Conservation (phyloP, 495 filamentous ascomycete genomes). For the Penicillium turbatum region DNA sequence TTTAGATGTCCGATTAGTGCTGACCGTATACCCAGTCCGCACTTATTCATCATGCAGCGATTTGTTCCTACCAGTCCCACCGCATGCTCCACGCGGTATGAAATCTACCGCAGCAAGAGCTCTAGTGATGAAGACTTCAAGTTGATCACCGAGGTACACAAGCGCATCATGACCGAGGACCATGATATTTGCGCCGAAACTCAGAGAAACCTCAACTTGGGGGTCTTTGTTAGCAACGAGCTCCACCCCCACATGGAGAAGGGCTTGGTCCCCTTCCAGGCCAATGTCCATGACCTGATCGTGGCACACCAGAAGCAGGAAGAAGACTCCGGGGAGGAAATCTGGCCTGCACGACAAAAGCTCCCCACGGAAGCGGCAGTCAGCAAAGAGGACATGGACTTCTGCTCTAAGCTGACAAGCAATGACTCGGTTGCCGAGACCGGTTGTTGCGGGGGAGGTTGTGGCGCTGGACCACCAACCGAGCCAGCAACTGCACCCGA, state of each 20-base stretch:
- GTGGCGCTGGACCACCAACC: constrained; percentile 7
- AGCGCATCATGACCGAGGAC: constrained; percentile 44
- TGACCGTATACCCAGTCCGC: constrained; percentile 15
- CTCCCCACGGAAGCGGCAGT: constrained; percentile 26
- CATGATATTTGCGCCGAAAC: constrained; percentile 38
- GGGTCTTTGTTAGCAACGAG: constrained; percentile 44
- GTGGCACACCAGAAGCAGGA: constrained; percentile 38
- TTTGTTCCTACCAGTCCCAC: constrained; percentile 40
- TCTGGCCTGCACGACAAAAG: constrained; percentile 48
- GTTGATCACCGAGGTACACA: constrained; percentile 37
- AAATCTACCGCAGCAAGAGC: constrained; percentile 47
- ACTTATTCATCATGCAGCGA: constrained; percentile 48
- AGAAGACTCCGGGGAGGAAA: constrained; percentile 33
- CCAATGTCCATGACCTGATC: constrained; percentile 36
- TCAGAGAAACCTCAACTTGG: constrained; percentile 43
- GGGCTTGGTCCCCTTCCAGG: constrained; percentile 46
- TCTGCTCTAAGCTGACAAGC: constrained; percentile 32
- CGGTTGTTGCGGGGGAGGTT: constrained; percentile 23
- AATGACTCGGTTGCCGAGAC: constrained; percentile 6
- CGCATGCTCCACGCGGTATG: constrained; percentile 38
- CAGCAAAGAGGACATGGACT: constrained; percentile 37
- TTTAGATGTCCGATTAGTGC: background rate
- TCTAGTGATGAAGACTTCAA: constrained; percentile 42
- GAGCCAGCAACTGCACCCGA: constrained; percentile 10
- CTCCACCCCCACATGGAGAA: constrained; percentile 44